A percentile compares a stretch with the other conserved stretches of the same genome.
These are phyloP conservation scores for Arctostaphylos glauca DNA, from an alignment of 148 eudicot species.

Conservation along the genomic window DNA sequence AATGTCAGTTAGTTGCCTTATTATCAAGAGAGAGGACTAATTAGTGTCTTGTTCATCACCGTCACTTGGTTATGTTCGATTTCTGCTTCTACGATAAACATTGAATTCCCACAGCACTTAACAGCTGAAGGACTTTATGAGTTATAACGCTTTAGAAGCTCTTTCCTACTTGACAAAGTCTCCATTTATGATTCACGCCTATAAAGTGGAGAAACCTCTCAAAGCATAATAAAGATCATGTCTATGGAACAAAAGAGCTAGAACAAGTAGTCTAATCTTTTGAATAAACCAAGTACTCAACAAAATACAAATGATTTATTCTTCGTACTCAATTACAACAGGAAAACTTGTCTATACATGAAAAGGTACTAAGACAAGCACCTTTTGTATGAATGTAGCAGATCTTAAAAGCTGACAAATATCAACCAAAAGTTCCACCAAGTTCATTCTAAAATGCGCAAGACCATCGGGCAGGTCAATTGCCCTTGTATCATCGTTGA, in stretches of 20 bases:
- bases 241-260: neutral
- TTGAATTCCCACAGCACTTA: neutral
- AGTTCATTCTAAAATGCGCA: slow-evolving; percentile 72
- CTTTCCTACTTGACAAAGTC: neutral
- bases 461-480: slow-evolving; percentile 83
- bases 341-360: neutral
- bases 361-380: slow-evolving; percentile 21
- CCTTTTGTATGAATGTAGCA: slow-evolving; percentile 68
- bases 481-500: slow-evolving; percentile 47
- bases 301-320: neutral
- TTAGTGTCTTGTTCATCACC: neutral
- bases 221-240: neutral
- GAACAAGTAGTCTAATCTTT: neutral
- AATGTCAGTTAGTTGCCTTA: neutral
- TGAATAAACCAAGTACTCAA: neutral
- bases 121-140: neutral
- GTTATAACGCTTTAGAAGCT: neutral
- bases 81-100: neutral
- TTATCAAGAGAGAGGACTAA: neutral
- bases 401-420: slow-evolving; percentile 75
- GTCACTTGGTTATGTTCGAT: neutral
- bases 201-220: neutral
- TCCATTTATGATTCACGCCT: neutral
- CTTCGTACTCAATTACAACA: neutral
- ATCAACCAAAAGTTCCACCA: slow-evolving; percentile 88